Percentiles rank a stretch among this genome's conserved stretches.
Evolutionary conservation across 1,139 yeast genomes (phyloP).

Genomic region (Taiozyma sp.): DNA sequence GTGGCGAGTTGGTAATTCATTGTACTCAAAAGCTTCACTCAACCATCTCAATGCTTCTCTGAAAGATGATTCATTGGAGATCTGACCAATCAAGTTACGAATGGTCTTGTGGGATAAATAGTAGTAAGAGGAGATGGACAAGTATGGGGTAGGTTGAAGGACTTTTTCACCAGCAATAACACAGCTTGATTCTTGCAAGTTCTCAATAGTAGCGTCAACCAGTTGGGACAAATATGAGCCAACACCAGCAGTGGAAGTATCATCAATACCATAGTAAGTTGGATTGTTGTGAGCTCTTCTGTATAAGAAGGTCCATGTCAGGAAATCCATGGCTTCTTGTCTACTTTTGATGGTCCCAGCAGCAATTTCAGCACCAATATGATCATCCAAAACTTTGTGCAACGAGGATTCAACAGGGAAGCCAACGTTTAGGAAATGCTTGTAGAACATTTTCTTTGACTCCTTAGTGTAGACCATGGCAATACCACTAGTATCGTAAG

Average conservation of each 20-base stretch:
- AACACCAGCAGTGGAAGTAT: conserved; percentile 59
- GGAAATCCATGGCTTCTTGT: conserved; percentile 88
- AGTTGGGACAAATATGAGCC: conserved; percentile 66
- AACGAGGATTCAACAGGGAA: conserved; percentile 97
- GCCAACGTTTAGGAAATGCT: conserved; percentile 90
- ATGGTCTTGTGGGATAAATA: conserved; percentile 91
- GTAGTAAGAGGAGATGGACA: conserved; percentile 85
- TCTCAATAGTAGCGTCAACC: conserved; percentile 66
- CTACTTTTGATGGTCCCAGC: conserved; percentile 79
- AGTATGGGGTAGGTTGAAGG: conserved; percentile 68
- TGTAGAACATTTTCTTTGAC: conserved; percentile 85
- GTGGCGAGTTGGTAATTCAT: conserved; percentile 90
- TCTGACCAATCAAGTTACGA: conserved; percentile 54
- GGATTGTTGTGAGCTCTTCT: conserved; percentile 96
- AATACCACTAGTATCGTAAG: conserved; percentile 91
- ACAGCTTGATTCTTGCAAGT: conserved; percentile 72
- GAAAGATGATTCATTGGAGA: conserved; percentile 49
- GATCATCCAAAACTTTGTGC: conserved; percentile 90
- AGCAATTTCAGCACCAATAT: conserved; percentile 93
- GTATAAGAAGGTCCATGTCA: conserved; percentile 93
- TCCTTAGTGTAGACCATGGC: conserved; percentile 95
- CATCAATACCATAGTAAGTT: conserved; percentile 87
- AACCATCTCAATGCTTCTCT: conserved; percentile 69
- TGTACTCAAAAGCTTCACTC: conserved; percentile 82
- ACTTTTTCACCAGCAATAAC: conserved; percentile 49